Evolutionary conservation across 2,329 filamentous ascomycete species (phyloP).

Genomic region (Penicillium sclerotiorum): DNA sequence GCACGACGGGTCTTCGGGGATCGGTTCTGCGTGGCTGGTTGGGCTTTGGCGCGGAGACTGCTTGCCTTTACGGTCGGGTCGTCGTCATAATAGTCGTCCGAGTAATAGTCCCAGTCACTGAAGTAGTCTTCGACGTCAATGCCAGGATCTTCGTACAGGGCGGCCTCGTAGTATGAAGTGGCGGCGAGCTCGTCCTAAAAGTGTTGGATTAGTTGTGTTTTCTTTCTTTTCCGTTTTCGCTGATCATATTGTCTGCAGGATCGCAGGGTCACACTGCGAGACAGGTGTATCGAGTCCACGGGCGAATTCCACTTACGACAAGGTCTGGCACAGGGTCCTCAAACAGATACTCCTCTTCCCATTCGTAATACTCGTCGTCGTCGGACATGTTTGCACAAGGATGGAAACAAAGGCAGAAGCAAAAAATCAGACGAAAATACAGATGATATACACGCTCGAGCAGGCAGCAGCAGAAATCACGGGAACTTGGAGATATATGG

Average conservation of each 20-base stretch:
- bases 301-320: conserved; percentile 30
- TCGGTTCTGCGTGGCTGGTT: conserved; percentile 7
- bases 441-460: neutral
- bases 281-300: neutral
- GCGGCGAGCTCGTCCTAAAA: conserved; percentile 48
- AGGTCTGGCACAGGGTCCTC: conserved; percentile 40
- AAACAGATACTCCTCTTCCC: conserved; percentile 37
- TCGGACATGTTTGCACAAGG: conserved; percentile 35
- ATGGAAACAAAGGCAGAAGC: neutral
- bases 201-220: neutral
- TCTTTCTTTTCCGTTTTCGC: neutral
- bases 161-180: conserved; percentile 43
- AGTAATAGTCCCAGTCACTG: conserved; percentile 51
- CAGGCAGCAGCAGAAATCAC: neutral
- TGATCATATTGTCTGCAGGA: neutral
- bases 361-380: conserved; percentile 42
- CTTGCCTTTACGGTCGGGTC: conserved; percentile 38
- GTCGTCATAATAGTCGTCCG: conserved; percentile 50
- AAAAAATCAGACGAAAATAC: conserved; percentile 2
- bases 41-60: conserved; percentile 17
- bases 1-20: conserved; percentile 22
- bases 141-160: conserved; percentile 42
- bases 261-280: no score
- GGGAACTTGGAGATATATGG: neutral
- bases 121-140: conserved; percentile 44